Base-by-base conservation (phyloP, 306 rosid species). In the Gastrolobium villosum region DNA sequence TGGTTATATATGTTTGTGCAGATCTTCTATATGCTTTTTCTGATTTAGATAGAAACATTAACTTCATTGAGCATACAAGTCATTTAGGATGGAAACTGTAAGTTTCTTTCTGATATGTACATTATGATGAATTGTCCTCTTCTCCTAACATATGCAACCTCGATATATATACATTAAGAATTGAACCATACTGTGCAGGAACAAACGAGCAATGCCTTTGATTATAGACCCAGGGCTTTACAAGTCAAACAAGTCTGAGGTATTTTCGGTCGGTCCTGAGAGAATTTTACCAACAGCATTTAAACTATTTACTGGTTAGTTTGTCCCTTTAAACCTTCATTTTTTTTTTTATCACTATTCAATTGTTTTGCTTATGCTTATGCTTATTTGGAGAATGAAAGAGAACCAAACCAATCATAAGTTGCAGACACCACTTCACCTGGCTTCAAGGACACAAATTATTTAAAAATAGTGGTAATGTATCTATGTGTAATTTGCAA, bases 61-160 rank as follows among this genome's bases (percentile, higher is more conserved):
- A 93, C 88, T 93, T 93, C 87, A 84, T 93, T 68, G 96, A 93
- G 83, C 94, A 93, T 66, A 86, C 98, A 52, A 88, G 98, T 85
- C 87, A 84, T 74, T 89, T 93, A 82, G 98, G 90, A 60, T 91
- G 98, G 96, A 93, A 93, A 79, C 68, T 73, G 97, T 93, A 76
- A 84, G 93, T 44, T 36, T 49, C 72, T 70, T 74, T 72, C 15
- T 40, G 8, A 8, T 13, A 20, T 59, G 57, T 40, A 62, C 30
- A 36, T 32, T 35, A 45, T 49, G 53, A 74, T 78, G 15, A 57
- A 13, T 4, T 60, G 2, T 26, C 2, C 26, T 39, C 36, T 48
- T 34, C 31, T 31, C 14, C 3, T 57, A 46, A 70, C 37, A 55
- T 34, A 59, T 34, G 49, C 15, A 62, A 54, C 28, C 36, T 66